These are phyloP conservation scores for Kwoniella sp. DNA, from an alignment of 768 basidiomycete genomes.

Conservation along the genomic window DNA sequence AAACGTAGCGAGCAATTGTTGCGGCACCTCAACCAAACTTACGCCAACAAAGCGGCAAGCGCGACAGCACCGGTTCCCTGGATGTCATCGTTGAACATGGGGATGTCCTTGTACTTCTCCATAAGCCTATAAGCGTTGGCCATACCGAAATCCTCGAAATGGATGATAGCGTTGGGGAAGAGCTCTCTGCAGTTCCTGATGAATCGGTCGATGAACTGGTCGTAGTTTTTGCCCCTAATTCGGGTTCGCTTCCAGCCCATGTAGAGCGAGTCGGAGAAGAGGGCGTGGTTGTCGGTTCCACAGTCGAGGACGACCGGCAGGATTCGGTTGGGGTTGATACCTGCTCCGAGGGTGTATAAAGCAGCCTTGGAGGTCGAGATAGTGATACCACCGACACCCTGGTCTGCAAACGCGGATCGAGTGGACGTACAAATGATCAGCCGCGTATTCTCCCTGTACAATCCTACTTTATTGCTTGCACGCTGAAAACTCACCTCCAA, in stretches of 20 bases:
- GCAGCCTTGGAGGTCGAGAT: constrained; percentile 68
- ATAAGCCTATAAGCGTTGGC: constrained; percentile 56
- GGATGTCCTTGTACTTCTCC: constrained; percentile 57
- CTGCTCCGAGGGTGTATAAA: constrained; percentile 61
- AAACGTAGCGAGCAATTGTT: too few species aligned
- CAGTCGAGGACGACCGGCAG: constrained; percentile 57
- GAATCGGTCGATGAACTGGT: constrained; percentile 76
- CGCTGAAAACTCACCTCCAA: constrained; percentile 59
- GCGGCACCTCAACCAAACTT: constrained; percentile 52
- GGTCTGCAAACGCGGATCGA: constrained; percentile 56
- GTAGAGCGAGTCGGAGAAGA: constrained; percentile 57
- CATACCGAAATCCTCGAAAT: constrained; percentile 58
- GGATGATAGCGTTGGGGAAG: constrained; percentile 56
- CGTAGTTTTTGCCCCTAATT: constrained; percentile 73
- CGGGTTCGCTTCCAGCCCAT: constrained; percentile 77
- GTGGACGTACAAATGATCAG: not conserved
- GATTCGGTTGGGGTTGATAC: constrained; percentile 57
- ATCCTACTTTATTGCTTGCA: not conserved
- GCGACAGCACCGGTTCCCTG: constrained; percentile 57
- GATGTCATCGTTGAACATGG: constrained; percentile 75
- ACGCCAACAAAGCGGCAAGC: constrained; percentile 69
- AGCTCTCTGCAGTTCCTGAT: constrained; percentile 55
- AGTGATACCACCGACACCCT: constrained; percentile 67
- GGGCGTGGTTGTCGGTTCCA: constrained; percentile 57
- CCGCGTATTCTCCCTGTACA: not conserved